These are phyloP conservation scores for Xylaria sp. DNA, from an alignment of 2,329 filamentous ascomycete species.

Conservation along the genomic window DNA sequence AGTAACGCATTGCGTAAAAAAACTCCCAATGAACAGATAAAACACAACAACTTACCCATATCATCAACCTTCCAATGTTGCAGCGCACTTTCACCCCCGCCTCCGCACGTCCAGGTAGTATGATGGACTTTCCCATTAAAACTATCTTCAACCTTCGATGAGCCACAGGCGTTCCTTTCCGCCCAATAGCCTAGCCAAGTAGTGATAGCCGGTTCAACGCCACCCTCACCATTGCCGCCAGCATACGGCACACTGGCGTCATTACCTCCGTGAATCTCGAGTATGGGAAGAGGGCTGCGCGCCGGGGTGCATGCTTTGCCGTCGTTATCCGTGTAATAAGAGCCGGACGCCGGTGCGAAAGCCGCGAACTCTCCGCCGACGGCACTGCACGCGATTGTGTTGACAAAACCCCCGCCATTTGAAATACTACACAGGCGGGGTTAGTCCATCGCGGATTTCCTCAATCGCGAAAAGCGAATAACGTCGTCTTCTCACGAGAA, in stretches of 20 bases:
- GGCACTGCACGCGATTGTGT: conserved; percentile 51
- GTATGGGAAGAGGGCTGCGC: conserved; percentile 46
- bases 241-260: conserved; percentile 51
- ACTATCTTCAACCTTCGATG: conserved; percentile 41
- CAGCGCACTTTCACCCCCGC: conserved; percentile 40
- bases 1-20: neutral
- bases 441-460: neutral
- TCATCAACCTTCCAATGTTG: conserved; percentile 53
- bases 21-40: neutral
- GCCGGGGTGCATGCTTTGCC: conserved; percentile 46
- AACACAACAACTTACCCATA: conserved; percentile 45
- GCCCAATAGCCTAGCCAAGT: conserved; percentile 51
- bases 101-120: conserved; percentile 49
- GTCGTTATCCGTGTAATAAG: conserved; percentile 52
- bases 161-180: conserved; percentile 47
- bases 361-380: conserved; percentile 51
- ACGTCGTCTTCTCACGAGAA: neutral
- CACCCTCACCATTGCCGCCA: conserved; percentile 51
- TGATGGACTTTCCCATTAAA: conserved; percentile 50
- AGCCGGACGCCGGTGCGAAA: conserved; percentile 52
- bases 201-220: conserved; percentile 47
- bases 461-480: neutral
- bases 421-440: conserved; percentile 42
- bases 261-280: conserved; percentile 53
- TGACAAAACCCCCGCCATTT: conserved; percentile 55